Base-by-base conservation (phyloP, 257 asterid genomes). In the Plantago elongata region DNA sequence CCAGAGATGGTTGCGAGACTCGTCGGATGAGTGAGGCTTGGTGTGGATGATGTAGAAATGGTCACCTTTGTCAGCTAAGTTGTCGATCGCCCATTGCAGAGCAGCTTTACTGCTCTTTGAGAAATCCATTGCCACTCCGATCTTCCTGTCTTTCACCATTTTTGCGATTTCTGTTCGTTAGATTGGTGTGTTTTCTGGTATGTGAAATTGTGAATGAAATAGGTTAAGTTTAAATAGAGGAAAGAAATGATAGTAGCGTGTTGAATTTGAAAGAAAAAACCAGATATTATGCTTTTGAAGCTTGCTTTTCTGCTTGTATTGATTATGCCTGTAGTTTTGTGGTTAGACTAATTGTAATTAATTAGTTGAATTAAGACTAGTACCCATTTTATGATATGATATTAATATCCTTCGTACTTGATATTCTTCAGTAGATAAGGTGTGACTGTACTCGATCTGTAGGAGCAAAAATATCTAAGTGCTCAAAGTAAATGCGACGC, bases 81-180 rank as follows among this genome's bases (percentile, higher is more conserved):
- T 85, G 51, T 87, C 95, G 60, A 90, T 78, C 5, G 96, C 82
- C 97, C 97, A 90, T 61, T 75, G 71, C 60, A 90, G 69, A 40
- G 95, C 97, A 46, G 75, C 65, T 72, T 81, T 88, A 72, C 97
- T 90, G 82, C 90, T 87, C 80, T 85, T 78, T 1, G 97, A 90
- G 80, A 90, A 90, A 62, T 90, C 97, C 81, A 90, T 80, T 1
- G 96, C 97, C 27, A 90, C 86, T 13, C 95, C 97, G 0, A 90
- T 74, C 22, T 68, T 90, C 78, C 92, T 77, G 75, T 87, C 97
- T 66, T 80, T 83, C 45, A 17, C 88, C 97, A 90, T 90, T 22
- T 37, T 51, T 45, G 7, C 47, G 1, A 29, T 8, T 22, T 13
- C 30, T 8, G 13, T 7, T 18, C 15, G 29, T 44, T n/a, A n/a